Conservation (phyloP, 331 rosid species). For the Erythrophleum ivorense region DNA sequence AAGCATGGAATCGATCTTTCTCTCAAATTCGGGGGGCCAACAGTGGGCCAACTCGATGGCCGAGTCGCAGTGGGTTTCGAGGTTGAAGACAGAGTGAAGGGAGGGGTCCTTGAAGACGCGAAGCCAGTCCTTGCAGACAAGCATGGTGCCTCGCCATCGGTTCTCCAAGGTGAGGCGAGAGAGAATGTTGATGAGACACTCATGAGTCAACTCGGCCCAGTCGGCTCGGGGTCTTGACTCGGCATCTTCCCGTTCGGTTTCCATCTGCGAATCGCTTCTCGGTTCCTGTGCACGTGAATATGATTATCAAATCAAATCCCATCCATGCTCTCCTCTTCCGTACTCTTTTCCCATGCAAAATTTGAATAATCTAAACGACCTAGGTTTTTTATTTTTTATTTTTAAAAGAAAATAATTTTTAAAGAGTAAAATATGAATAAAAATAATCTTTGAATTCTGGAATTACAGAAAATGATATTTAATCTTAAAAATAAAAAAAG, state of each 20-base stretch:
- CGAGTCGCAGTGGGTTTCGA: slow-evolving; percentile 56
- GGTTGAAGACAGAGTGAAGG: slow-evolving; percentile 65
- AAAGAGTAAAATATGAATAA: too few species aligned
- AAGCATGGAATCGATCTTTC: slow-evolving; percentile 54
- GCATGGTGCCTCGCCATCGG: slow-evolving; percentile 73
- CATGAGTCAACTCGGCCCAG: slow-evolving; percentile 43
- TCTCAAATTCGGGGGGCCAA: too few species aligned
- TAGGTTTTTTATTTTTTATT: too few species aligned
- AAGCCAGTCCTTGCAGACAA: slow-evolving; percentile 78
- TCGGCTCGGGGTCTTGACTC: slow-evolving; percentile 41
- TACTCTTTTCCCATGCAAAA: too few species aligned
- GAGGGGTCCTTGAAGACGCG: slow-evolving; percentile 66
- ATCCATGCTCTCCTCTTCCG: too few species aligned
- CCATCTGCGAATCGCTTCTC: slow-evolving; percentile 23
- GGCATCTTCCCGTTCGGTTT: slow-evolving; percentile 17
- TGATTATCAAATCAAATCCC: too few species aligned
- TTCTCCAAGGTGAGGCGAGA: slow-evolving; percentile 70
- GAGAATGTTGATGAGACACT: slow-evolving; percentile 74
- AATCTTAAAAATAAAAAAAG: too few species aligned
- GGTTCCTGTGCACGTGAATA: background rate
- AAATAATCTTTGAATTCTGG: too few species aligned
- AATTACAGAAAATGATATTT: too few species aligned
- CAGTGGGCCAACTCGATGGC: background rate
- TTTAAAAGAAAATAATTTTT: too few species aligned
- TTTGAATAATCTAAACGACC: too few species aligned